Conservation (phyloP, 495 filamentous ascomycete genomes). For the Penicillium silybi region DNA sequence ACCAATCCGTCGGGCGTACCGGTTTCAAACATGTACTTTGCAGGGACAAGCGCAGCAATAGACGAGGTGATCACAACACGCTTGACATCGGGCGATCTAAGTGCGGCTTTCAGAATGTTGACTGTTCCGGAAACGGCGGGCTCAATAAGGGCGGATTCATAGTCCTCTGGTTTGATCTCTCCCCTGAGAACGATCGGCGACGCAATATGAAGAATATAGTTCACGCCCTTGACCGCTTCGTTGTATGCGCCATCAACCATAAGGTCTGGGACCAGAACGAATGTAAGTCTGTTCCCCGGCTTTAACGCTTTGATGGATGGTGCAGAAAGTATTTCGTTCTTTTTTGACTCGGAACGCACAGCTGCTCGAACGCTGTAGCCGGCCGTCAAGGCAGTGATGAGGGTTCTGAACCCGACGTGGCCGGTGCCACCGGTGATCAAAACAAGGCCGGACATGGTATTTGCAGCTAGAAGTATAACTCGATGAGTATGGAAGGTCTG, state of each 20-base stretch:
- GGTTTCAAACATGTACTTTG: background rate
- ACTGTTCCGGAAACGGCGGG: background rate
- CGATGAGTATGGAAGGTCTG: too few species aligned
- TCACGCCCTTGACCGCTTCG: background rate
- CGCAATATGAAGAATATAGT: background rate
- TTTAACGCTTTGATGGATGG: background rate
- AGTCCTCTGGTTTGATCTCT: background rate
- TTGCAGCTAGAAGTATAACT: too few species aligned
- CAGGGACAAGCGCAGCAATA: background rate
- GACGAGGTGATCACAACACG: background rate
- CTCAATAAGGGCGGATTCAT: background rate
- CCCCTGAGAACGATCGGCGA: background rate
- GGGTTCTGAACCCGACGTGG: background rate
- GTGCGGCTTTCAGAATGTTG: background rate
- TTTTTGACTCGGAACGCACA: background rate
- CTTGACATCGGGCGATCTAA: background rate
- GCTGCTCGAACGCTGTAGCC: background rate
- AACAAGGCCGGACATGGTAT: background rate
- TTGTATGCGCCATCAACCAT: background rate
- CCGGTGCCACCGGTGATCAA: background rate
- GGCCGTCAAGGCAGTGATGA: background rate
- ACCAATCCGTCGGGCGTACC: background rate
- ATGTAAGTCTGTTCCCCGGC: background rate
- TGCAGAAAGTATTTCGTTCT: background rate
- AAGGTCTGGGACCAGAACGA: background rate